Percentiles rank a stretch among this genome's conserved stretches.
These are phyloP conservation scores for Gymnopus androsaceus DNA, from an alignment of 1,284 basidiomycete species.

Conservation along the genomic window DNA sequence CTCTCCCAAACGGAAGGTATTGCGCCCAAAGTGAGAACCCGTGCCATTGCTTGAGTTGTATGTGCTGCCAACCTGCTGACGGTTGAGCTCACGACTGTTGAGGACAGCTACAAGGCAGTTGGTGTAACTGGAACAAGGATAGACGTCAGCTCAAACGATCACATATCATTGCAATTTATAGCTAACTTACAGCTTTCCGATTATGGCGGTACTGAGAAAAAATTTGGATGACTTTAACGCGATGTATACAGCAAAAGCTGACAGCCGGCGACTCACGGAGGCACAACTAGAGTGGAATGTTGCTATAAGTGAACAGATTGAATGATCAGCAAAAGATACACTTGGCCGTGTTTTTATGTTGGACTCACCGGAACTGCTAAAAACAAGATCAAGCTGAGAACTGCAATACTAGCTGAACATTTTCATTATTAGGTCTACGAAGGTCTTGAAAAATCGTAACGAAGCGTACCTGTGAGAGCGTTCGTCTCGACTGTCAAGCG, in stretches of 20 bases:
- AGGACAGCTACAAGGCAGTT: conserved; percentile 21
- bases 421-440: background rate
- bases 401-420: conserved; percentile 9
- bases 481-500: conserved; percentile 21
- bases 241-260: too few species aligned
- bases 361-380: conserved; percentile 10
- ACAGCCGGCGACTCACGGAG: conserved; percentile 12
- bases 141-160: background rate
- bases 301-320: too few species aligned
- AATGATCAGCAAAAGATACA: too few species aligned
- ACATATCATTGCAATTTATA: background rate
- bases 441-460: background rate
- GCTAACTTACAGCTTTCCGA: too few species aligned
- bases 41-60: background rate
- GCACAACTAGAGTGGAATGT: conserved; percentile 13
- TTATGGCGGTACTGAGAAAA: too few species aligned
- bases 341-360: background rate
- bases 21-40: background rate
- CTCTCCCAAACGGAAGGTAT: background rate
- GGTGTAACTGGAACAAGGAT: conserved; percentile 11
- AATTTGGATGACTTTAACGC: too few species aligned
- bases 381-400: conserved; percentile 11
- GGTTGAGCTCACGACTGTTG: conserved; percentile 19
- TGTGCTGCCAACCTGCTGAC: background rate
- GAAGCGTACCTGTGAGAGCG: conserved; percentile 18